A percentile compares a stretch with the other conserved stretches of the same genome.
Evolutionary conservation across 805 yeast genomes (phyloP).

Genomic region (Suhomyces canberraensis): DNA sequence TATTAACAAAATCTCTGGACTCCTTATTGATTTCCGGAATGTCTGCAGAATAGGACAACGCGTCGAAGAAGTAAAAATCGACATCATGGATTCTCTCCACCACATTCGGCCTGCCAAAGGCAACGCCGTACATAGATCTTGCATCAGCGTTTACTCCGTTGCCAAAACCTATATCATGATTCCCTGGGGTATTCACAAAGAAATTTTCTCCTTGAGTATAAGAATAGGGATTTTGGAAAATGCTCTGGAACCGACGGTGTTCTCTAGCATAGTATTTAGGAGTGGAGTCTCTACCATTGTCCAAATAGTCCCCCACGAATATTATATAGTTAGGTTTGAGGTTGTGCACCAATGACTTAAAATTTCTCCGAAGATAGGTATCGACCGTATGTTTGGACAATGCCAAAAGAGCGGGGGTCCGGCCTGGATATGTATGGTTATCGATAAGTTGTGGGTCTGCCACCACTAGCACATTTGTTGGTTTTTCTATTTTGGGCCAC

Average conservation of each 20-base stretch:
- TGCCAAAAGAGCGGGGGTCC: conserved; percentile 26
- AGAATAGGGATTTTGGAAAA: conserved; percentile 20
- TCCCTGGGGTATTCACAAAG: conserved; percentile 30
- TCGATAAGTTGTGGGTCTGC: conserved; percentile 47
- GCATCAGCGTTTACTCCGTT: conserved; percentile 22
- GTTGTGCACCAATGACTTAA: conserved; percentile 27
- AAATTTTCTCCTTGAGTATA: conserved; percentile 21
- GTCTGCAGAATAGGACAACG: conserved; percentile 17
- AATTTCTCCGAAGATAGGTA: conserved; percentile 35
- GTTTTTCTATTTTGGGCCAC: conserved; percentile 26
- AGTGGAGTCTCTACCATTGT: conserved; percentile 36
- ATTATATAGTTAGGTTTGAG: conserved; percentile 36
- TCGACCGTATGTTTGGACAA: conserved; percentile 43
- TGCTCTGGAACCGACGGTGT: conserved; percentile 28
- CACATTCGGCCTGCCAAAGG: conserved; percentile 33
- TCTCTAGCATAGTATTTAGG: conserved; percentile 30
- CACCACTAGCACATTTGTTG: conserved; percentile 31
- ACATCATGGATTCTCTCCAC: conserved; percentile 26
- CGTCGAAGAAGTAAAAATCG: conserved; percentile 24
- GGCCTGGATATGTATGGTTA: conserved; percentile 42
- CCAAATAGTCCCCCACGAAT: conserved; percentile 42
- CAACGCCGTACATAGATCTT: conserved; percentile 25
- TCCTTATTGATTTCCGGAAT: conserved; percentile 10
- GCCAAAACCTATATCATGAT: conserved; percentile 28
- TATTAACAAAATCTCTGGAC: conserved; percentile 13